Conservation (phyloP, 1,139 yeast species). For the Hyphopichia pseudoburtonii region DNA sequence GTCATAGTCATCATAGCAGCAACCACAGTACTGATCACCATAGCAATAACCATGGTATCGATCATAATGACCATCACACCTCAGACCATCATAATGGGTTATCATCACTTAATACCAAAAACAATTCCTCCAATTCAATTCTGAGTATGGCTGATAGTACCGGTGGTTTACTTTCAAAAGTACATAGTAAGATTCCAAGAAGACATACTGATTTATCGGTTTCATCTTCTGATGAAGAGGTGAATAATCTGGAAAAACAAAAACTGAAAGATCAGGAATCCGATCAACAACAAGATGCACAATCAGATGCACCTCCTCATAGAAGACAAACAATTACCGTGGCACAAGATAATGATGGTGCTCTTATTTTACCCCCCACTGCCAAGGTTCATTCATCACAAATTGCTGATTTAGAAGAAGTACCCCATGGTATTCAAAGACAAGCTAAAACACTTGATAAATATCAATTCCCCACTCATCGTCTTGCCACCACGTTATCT, state of each 20-base stretch:
- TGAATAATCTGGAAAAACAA: conserved; percentile 1
- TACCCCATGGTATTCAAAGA: conserved; percentile 87
- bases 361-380: conserved; percentile 37
- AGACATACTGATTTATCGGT: conserved; percentile 41
- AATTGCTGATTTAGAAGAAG: conserved; percentile 93
- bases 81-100: too few relatives aligned
- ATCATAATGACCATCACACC: too few relatives aligned
- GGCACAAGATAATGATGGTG: conserved; percentile 5
- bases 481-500: conserved; percentile 68
- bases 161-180: too few relatives aligned
- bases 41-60: too few relatives aligned
- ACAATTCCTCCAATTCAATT: too few relatives aligned
- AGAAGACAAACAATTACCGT: too few relatives aligned
- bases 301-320: not conserved
- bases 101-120: too few relatives aligned
- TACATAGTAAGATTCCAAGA: conserved; percentile 41
- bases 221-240: conserved; percentile 30
- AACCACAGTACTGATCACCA: too few relatives aligned
- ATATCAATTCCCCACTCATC: conserved; percentile 82
- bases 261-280: not conserved
- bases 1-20: too few relatives aligned
- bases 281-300: not conserved
- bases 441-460: conserved; percentile 71
- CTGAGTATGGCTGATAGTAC: too few relatives aligned
- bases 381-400: conserved; percentile 61